These are phyloP conservation scores for Trichoderma hamatum DNA, from an alignment of 2,329 filamentous ascomycete genomes.

Conservation along the genomic window DNA sequence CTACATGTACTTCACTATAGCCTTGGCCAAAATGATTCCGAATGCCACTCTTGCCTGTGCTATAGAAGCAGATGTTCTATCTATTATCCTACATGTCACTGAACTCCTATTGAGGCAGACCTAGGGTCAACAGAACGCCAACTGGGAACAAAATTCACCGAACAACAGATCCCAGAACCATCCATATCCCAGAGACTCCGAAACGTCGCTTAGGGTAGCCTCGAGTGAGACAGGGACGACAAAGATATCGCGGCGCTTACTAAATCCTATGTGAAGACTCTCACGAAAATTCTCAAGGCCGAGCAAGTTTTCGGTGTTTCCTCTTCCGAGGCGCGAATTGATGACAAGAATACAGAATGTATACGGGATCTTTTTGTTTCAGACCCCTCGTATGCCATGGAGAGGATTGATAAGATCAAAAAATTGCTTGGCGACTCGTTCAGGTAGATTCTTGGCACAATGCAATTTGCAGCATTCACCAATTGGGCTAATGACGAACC, in stretches of 20 bases:
- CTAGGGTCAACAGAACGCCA: too few relatives aligned
- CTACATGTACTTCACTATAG: too few relatives aligned
- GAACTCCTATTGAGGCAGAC: too few relatives aligned
- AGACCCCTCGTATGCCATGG: slow-evolving; percentile 28
- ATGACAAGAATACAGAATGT: slow-evolving; percentile 28
- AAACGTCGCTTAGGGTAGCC: background rate
- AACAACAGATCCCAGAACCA: background rate
- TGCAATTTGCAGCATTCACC: too few relatives aligned
- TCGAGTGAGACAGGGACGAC: too few relatives aligned
- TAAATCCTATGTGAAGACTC: background rate
- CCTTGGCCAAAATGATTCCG: too few relatives aligned
- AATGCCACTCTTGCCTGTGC: too few relatives aligned
- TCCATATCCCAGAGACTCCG: background rate
- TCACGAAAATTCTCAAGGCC: too few relatives aligned
- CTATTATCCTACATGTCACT: too few relatives aligned
- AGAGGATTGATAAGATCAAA: slow-evolving; percentile 28
- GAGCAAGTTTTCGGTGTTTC: too few relatives aligned
- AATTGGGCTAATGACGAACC: slow-evolving; percentile 34
- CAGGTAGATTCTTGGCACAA: slow-evolving; percentile 30
- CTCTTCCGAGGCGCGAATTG: slow-evolving; percentile 5
- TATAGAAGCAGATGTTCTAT: too few relatives aligned
- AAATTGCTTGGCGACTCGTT: slow-evolving; percentile 25
- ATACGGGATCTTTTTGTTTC: slow-evolving; percentile 27
- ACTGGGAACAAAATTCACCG: too few relatives aligned
- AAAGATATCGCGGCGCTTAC: background rate